Base-by-base conservation (phyloP, 148 eudicot species). In the Simmondsia chinensis region DNA sequence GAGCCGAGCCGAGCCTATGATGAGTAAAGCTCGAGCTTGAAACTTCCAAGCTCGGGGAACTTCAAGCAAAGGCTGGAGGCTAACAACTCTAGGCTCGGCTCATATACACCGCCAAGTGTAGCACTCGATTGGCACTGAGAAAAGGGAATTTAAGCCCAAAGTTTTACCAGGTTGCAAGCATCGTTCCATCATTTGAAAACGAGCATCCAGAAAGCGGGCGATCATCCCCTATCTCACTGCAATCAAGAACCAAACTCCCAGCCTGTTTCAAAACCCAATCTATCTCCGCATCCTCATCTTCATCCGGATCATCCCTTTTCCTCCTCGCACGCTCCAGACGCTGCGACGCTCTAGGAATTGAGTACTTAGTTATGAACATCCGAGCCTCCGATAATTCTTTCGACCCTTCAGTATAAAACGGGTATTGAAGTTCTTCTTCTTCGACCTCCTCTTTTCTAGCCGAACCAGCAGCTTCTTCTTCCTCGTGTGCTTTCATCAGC, bases 221-320 rank as follows among this genome's bases (percentile, higher is more conserved):
- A 44, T 80, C 97, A 65, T 89, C 97, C 9, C 95, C 97, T 50
- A 75, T 75, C 58, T 89, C 97, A 69, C 87, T 84, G 58, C 77
- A 74, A 68, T 78, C 82, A 39, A 89, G 69, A 34, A 21, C 75
- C 36, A 81, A 66, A 47, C 68, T 70, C 40, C 50, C 72, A 3
- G 97, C 93, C 62, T 80, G 91, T 43, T 64, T 70, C 68, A 89
- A 49, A 37, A 84, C 78, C 75, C 76, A 80, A 54, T 78, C 79
- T 4, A 77, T 54, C 71, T 89, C 97, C 6, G 91, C 81, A 50
- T 89, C 97, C 59, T 77, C 50, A 71, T 89, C 95, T 63, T 89
- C 97, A 72, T 84, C 97, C 0, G 97, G 95, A 39, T 89, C 93
- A 39, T 84, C 87, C 53, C 87, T 76, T 61, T 56, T 89, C 46